phyloP scores from a whole-genome alignment of 192 early-diverging fungal genomes.

The Neocallimastix lanati region DNA sequence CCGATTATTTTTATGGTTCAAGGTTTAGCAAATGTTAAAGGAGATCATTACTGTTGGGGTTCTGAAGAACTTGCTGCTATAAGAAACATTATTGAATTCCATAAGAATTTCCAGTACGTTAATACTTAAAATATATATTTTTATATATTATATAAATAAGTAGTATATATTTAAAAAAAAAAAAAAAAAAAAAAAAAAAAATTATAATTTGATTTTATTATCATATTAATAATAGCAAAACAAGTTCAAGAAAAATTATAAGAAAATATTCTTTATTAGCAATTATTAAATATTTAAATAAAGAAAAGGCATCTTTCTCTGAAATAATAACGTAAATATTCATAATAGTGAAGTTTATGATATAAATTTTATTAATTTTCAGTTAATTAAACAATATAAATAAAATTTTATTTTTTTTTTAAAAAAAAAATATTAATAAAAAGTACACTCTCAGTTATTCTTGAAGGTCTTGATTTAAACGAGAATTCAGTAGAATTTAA shows the following conservation, averaged over 20 bases:
- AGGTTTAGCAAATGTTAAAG: background rate
- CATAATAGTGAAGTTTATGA: too few relatives aligned
- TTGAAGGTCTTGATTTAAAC: background rate
- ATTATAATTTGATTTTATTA: too few relatives aligned
- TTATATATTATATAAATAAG: too few relatives aligned
- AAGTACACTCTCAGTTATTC: background rate
- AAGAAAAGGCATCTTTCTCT: background rate
- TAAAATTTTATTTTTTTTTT: too few relatives aligned
- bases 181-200: too few relatives aligned
- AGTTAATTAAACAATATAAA: too few relatives aligned
- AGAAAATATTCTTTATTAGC: background rate
- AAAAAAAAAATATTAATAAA: too few relatives aligned
- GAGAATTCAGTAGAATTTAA: background rate
- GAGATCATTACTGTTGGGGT: background rate
- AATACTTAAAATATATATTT: too few relatives aligned
- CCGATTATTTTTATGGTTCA: background rate
- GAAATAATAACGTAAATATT: background rate
- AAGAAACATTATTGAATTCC: background rate
- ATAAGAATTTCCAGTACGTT: background rate
- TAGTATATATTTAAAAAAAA: too few relatives aligned
- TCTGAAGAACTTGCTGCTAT: background rate
- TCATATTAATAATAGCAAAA: background rate
- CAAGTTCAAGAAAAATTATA: background rate
- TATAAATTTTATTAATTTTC: too few relatives aligned
- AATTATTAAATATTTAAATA: background rate